Evolutionary conservation across 2,329 filamentous ascomycete species (phyloP).

Genomic region (Zelopaecilomyces penicillatus): DNA sequence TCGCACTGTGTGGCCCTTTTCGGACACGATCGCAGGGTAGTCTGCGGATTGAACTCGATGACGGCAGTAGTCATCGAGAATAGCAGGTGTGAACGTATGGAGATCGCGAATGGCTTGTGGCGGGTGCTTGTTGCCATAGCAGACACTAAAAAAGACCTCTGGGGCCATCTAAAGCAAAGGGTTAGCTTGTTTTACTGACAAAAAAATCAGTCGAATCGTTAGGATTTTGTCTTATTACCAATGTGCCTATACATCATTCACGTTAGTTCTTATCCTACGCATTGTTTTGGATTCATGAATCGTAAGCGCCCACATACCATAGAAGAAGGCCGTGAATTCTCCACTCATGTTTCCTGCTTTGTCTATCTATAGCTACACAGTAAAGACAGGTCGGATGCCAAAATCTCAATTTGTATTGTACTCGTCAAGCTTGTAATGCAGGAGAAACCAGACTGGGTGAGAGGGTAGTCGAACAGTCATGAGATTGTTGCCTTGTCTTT

Average conservation of each 20-base stretch:
- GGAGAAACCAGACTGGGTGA: too few relatives aligned
- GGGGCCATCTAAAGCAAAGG: conserved; percentile 58
- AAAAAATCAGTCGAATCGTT: neutral
- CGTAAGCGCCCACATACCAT: conserved; percentile 32
- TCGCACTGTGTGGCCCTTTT: conserved; percentile 50
- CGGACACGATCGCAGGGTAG: conserved; percentile 69
- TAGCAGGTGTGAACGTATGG: conserved; percentile 59
- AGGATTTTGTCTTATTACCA: conserved; percentile 1
- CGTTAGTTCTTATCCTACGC: neutral
- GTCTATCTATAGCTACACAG: too few relatives aligned
- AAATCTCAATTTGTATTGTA: too few relatives aligned
- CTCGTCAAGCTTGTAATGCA: too few relatives aligned
- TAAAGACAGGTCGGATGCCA: too few relatives aligned
- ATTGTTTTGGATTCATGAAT: too few relatives aligned
- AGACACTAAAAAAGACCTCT: conserved; percentile 77
- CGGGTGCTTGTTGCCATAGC: conserved; percentile 51
- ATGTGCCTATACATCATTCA: neutral
- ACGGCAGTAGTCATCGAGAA: conserved; percentile 67
- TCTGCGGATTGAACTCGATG: conserved; percentile 60
- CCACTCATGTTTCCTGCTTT: conserved; percentile 28
- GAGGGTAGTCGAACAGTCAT: too few relatives aligned
- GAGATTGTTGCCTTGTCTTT: too few relatives aligned
- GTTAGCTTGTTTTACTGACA: conserved; percentile 12
- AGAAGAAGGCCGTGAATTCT: conserved; percentile 46
- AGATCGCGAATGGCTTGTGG: conserved; percentile 44